These are phyloP conservation scores for Plantago major DNA, from an alignment of 257 asterid genomes.

Conservation along the genomic window DNA sequence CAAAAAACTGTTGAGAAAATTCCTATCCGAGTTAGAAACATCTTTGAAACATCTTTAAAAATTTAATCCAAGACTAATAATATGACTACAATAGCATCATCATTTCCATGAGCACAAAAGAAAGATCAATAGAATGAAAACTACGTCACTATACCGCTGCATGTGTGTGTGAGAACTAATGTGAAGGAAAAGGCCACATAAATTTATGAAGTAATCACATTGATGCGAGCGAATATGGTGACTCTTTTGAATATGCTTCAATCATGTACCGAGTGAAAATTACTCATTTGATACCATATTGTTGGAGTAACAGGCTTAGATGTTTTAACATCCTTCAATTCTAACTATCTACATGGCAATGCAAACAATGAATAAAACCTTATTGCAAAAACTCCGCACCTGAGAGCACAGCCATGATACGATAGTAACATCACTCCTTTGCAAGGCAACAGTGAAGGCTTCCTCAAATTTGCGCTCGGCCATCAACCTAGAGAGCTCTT, in stretches of 20 bases:
- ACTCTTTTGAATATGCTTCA: not conserved
- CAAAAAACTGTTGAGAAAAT: too few species aligned
- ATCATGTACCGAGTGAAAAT: too few species aligned
- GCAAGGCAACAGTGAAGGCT: constrained; percentile 86
- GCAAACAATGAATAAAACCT: constrained; percentile 1
- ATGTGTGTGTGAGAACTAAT: too few species aligned
- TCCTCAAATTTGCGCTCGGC: constrained; percentile 86
- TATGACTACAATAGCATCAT: not conserved
- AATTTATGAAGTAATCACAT: too few species aligned
- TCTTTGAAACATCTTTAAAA: too few species aligned
- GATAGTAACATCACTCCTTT: constrained; percentile 75
- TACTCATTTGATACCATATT: not conserved
- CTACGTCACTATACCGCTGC: too few species aligned
- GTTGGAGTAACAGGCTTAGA: not conserved
- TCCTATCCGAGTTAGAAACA: too few species aligned
- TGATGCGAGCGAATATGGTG: too few species aligned
- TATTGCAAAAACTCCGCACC: constrained; percentile 35
- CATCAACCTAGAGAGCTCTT: constrained; percentile 76
- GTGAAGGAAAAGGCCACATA: too few species aligned
- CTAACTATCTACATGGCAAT: not conserved
- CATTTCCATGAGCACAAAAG: not conserved
- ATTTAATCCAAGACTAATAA: not conserved
- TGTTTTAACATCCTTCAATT: not conserved
- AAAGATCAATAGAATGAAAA: not conserved
- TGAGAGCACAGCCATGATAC: constrained; percentile 96